These are phyloP conservation scores for Phytophthora sp. DNA, from an alignment of 352 stramenopile genomes.

Conservation along the genomic window DNA sequence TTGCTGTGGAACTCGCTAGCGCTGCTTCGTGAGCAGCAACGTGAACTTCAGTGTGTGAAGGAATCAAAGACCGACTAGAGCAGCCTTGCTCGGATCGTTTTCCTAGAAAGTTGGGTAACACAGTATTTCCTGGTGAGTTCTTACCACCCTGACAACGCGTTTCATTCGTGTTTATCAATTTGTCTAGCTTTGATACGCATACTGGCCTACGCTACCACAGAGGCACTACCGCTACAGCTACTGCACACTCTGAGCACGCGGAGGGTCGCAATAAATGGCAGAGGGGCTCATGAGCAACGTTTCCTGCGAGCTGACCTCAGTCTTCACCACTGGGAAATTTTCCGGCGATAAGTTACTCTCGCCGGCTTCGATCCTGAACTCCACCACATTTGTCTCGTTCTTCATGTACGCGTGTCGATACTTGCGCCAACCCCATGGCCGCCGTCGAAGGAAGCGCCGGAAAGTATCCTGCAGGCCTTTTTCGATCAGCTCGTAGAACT, in stretches of 20 bases:
- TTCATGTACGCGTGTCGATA: conserved; percentile 35
- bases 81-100: too few species aligned
- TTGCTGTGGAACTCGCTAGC: conserved; percentile 55
- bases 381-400: conserved; percentile 46
- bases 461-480: conserved; percentile 34
- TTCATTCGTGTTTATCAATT: too few species aligned
- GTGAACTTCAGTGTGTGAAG: background rate
- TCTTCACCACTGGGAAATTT: conserved; percentile 10
- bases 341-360: conserved; percentile 40
- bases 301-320: conserved; percentile 5
- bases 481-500: conserved; percentile 68
- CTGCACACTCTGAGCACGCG: background rate
- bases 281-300: conserved; percentile 16
- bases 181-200: too few species aligned
- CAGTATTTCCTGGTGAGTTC: too few species aligned
- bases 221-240: too few species aligned
- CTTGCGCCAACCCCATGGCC: conserved; percentile 37
- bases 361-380: conserved; percentile 71
- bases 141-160: too few species aligned
- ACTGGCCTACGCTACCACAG: too few species aligned
- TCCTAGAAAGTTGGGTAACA: too few species aligned
- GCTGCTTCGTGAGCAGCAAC: conserved; percentile 26
- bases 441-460: conserved; percentile 29
- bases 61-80: conserved; percentile 14
- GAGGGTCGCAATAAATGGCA: background rate